A percentile compares a stretch with the other conserved stretches of the same genome.
These are phyloP conservation scores for Coelastrella sp. DNA, from an alignment of 139 green algal species.

Conservation along the genomic window DNA sequence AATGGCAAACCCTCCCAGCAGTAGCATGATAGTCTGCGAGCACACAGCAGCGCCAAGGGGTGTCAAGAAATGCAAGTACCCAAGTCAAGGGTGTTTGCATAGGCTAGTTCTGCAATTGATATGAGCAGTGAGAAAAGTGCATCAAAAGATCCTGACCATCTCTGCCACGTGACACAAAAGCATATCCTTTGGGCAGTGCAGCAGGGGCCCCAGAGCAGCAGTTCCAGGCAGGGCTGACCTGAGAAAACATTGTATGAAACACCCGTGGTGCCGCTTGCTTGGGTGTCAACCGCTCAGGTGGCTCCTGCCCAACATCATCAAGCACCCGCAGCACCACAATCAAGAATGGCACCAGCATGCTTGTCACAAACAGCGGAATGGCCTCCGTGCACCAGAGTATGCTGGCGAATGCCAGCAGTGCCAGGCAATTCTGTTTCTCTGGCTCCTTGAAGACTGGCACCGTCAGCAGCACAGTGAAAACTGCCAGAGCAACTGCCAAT, in stretches of 20 bases:
- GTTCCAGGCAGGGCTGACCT: conserved; percentile 49
- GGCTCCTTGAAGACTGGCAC: conserved; percentile 56
- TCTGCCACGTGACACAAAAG: neutral
- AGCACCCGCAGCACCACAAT: conserved; percentile 63
- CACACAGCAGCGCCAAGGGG: neutral
- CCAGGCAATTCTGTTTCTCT: conserved; percentile 71
- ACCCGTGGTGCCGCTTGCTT: conserved; percentile 69
- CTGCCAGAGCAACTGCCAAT: conserved; percentile 30
- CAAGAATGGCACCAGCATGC: conserved; percentile 72
- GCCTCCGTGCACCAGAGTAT: conserved; percentile 80
- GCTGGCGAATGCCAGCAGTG: conserved; percentile 70
- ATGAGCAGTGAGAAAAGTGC: neutral
- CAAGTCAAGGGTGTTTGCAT: neutral
- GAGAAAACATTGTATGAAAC: conserved; percentile 78
- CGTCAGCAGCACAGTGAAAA: conserved; percentile 59
- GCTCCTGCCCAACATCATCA: conserved; percentile 53
- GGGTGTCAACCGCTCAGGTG: conserved; percentile 54
- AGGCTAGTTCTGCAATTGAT: neutral
- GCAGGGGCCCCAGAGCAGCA: neutral
- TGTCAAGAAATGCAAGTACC: neutral
- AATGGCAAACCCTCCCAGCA: conserved; percentile 83
- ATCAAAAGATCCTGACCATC: neutral
- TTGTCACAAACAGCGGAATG: conserved; percentile 79
- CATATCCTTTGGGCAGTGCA: neutral
- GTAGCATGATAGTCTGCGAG: conserved; percentile 78